Percentiles rank a stretch among this genome's conserved stretches.
phyloP scores from a whole-genome alignment of 2,329 filamentous ascomycete species.

The Helotiales sp. region DNA sequence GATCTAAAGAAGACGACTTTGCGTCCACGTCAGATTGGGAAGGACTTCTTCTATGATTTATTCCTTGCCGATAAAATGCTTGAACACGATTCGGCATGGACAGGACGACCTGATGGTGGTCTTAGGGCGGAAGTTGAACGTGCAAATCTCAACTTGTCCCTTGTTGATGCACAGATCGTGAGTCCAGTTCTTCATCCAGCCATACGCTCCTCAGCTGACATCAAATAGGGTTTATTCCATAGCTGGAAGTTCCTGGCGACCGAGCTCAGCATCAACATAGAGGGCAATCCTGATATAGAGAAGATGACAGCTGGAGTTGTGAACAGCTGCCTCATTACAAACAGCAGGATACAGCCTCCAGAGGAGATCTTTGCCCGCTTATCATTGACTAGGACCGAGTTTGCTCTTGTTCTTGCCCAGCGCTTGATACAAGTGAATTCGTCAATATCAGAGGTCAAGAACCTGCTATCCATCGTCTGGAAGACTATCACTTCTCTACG shows the following conservation, averaged over 20 bases:
- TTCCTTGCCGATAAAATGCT: slow-evolving; percentile 75
- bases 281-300: slow-evolving; percentile 26
- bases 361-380: slow-evolving; percentile 82
- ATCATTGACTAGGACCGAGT: slow-evolving; percentile 72
- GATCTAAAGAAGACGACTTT: slow-evolving; percentile 79
- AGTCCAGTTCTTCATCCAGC: slow-evolving; percentile 37
- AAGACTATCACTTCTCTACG: slow-evolving; percentile 54
- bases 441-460: slow-evolving; percentile 49
- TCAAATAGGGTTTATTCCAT: slow-evolving; percentile 69
- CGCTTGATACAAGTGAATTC: slow-evolving; percentile 64
- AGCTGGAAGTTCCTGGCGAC: slow-evolving; percentile 88
- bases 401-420: slow-evolving; percentile 81
- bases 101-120: slow-evolving; percentile 65
- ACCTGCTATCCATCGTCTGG: slow-evolving; percentile 59
- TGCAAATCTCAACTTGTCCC: slow-evolving; percentile 86
- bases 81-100: slow-evolving; percentile 76
- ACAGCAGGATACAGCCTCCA: slow-evolving; percentile 69
- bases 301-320: slow-evolving; percentile 59
- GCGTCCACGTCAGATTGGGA: slow-evolving; percentile 65
- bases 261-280: slow-evolving; percentile 67
- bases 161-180: slow-evolving; percentile 89
- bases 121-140: slow-evolving; percentile 81
- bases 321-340: slow-evolving; percentile 75
- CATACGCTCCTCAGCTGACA: slow-evolving; percentile 28
- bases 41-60: slow-evolving; percentile 82